phyloP scores from a whole-genome alignment of 495 filamentous ascomycete genomes.

The Terfezia claveryi region DNA sequence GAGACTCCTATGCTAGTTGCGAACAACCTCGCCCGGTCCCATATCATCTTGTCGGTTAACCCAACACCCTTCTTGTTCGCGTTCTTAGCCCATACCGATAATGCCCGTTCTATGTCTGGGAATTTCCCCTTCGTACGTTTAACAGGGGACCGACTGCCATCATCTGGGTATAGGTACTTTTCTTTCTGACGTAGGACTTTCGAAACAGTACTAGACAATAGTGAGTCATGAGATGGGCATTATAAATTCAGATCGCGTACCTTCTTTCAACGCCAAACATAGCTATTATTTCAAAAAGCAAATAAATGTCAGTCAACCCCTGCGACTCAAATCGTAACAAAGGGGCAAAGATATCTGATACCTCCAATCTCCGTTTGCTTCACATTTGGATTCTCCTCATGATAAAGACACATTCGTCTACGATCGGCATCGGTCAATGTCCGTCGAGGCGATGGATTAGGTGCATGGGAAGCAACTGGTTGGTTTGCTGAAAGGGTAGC shows the following conservation, averaged over 20 bases:
- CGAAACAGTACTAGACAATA: slow-evolving; percentile 59
- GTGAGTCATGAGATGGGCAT: not conserved
- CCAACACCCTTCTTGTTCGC: slow-evolving; percentile 52
- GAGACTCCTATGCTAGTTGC: slow-evolving; percentile 50
- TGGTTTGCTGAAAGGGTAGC: slow-evolving; percentile 28
- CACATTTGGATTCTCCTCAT: slow-evolving; percentile 79
- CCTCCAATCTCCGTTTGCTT: slow-evolving; percentile 97
- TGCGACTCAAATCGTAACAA: slow-evolving; percentile 3
- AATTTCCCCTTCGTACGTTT: slow-evolving; percentile 80
- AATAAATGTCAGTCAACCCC: slow-evolving; percentile 4
- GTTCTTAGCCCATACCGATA: slow-evolving; percentile 72
- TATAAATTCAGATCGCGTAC: slow-evolving; percentile 27
- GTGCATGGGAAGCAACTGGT: slow-evolving; percentile 10
- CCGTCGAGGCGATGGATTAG: slow-evolving; percentile 31
- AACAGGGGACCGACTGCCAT: slow-evolving; percentile 68
- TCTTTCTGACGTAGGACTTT: slow-evolving; percentile 94
- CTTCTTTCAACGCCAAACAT: slow-evolving; percentile 97
- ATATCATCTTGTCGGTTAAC: slow-evolving; percentile 63
- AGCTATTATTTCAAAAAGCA: slow-evolving; percentile 27
- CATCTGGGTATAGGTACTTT: slow-evolving; percentile 79
- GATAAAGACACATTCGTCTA: slow-evolving; percentile 83
- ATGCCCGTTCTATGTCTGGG: slow-evolving; percentile 85
- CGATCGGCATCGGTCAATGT: slow-evolving; percentile 87
- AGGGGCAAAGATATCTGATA: slow-evolving; percentile 18
- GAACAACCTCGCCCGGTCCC: slow-evolving; percentile 73